Base-by-base conservation (phyloP, 2,329 filamentous ascomycete species). In the Cyphellophora attinorum region DNA sequence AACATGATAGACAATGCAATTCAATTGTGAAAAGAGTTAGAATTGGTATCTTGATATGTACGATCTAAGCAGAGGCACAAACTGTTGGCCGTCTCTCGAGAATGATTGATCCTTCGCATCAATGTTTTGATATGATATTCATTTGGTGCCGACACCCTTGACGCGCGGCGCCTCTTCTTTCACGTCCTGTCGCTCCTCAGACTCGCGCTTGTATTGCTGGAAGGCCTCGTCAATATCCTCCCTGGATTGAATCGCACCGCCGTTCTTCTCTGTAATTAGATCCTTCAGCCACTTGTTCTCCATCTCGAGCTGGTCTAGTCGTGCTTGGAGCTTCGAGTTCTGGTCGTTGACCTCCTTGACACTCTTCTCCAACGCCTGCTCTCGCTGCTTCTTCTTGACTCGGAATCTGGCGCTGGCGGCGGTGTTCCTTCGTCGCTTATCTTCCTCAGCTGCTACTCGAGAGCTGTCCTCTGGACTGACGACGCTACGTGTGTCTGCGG, bases 371-470 rank as follows among this genome's bases (percentile, higher is more conserved):
- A 98, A 75, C 6, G 83, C 81, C 59, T 88, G 82, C 65, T 93
- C 85, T 33, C 85, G 80, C 63, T 91, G 84, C 75, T 93, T 93
- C 79, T 93, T 93, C 76, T 93, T 93, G 56, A 91, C 77, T 40
- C 85, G 81, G 71, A 93, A 93, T 32, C 85, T 81, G 12, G 85
- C 85, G 46, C 80, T 86, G 36, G 85, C 85, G 19, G 85, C 85
- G 2, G 86, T 93, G 63, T 93, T 93, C 45, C 85, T 78, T 39
- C 85, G 77, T 32, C 85, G 80, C 65, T 93, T 93, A 57, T 93
- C 85, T 60, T 93, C 85, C 58, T 93, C 85, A 14, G 85, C 85
- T 10, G 81, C 81, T 5, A 77, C 48, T 25, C 82, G 79, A 10
- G 80, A 79, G 25, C 75, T 67, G 43, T 86, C 82, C 57, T 88